Base-by-base conservation (phyloP, 1,284 basidiomycete genomes). In the Trametes pubescens region DNA sequence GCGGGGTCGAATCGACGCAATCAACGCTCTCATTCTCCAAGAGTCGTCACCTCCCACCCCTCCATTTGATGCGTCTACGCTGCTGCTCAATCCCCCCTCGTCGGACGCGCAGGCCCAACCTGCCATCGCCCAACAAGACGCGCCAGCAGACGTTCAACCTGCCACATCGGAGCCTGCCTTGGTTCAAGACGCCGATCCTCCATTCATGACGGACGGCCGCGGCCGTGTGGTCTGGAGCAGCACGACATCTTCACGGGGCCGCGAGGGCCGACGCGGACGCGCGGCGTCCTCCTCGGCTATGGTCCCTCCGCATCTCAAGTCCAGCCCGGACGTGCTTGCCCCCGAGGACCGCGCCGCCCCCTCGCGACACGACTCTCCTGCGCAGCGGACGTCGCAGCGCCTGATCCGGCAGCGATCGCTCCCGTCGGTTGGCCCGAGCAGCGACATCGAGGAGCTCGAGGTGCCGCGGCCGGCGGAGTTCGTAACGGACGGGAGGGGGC, bases 161-260 rank as follows among this genome's bases (percentile, higher is more conserved):
- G 16, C 58, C 9, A 16, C 56, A 24, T 21, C 59, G 18, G 61
- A 53, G 2, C 18, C 40, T 21, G 61, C 51, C 9, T 43, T 54
- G 14, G 53, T 67, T 14, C 79, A 77, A 46, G 78, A 81, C 47
- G 57, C 65, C 9, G 78, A 86, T 35, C 87, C 87, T 21, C 86
- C 86, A 4, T 90, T 90, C 73, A 79, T 87, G 72, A 84, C 83
- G 4, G 82, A 84, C 65, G 82, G 82, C 0, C 80, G 82, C 24
- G 82, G 83, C 18, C 77, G 83, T 26, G 82, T 84, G 26, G 86
- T 90, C 18, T 88, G 88, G 87, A 88, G 84, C 59, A 76, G 68
- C 51, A 68, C 66, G 46, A 59, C 72, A 11, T 60, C 66, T 11
- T 64, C 68, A 5, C 65, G 68, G 26, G 59, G 61, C 11, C 67